These are phyloP conservation scores for Rhizopogon vinicolor DNA, from an alignment of 768 basidiomycete species.

Conservation along the genomic window DNA sequence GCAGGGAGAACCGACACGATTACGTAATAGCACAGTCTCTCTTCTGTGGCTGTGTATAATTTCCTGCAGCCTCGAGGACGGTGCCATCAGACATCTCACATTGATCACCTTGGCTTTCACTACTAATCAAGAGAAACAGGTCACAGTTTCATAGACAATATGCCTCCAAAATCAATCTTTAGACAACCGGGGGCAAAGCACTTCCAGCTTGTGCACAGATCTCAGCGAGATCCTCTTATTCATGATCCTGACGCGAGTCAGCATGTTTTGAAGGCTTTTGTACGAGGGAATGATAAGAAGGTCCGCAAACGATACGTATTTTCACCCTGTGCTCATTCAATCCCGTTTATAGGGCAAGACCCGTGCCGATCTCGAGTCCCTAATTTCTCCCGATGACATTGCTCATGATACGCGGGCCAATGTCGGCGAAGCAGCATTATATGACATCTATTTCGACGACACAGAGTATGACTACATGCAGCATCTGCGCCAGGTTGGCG, in stretches of 20 bases:
- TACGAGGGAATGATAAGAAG: constrained; percentile 69
- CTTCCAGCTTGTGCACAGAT: constrained; percentile 96
- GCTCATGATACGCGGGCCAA: constrained; percentile 45
- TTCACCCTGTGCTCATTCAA: constrained; percentile 18
- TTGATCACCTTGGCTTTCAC: neutral
- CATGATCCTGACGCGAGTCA: constrained; percentile 87
- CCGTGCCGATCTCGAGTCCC: constrained; percentile 70
- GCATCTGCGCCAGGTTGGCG: constrained; percentile 78
- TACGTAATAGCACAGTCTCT: constrained; percentile 20
- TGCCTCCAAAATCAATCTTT: constrained; percentile 85
- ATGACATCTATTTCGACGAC: constrained; percentile 94
- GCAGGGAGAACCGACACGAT: constrained; percentile 22
- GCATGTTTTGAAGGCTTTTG: constrained; percentile 85
- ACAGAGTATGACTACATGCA: constrained; percentile 98
- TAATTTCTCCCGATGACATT: constrained; percentile 45
- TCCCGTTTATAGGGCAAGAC: constrained; percentile 59
- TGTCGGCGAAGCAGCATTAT: constrained; percentile 82
- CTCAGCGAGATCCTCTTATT: constrained; percentile 92
- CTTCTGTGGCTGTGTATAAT: constrained; percentile 8
- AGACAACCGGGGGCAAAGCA: constrained; percentile 86
- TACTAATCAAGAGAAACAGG: too few species aligned
- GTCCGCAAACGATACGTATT: constrained; percentile 24
- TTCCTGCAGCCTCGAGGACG: constrained; percentile 1
- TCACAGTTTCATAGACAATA: constrained; percentile 18
- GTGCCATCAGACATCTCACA: neutral